Evolutionary conservation across 345 rosid genomes (phyloP).

Genomic region (Eucalyptus fibrosa): DNA sequence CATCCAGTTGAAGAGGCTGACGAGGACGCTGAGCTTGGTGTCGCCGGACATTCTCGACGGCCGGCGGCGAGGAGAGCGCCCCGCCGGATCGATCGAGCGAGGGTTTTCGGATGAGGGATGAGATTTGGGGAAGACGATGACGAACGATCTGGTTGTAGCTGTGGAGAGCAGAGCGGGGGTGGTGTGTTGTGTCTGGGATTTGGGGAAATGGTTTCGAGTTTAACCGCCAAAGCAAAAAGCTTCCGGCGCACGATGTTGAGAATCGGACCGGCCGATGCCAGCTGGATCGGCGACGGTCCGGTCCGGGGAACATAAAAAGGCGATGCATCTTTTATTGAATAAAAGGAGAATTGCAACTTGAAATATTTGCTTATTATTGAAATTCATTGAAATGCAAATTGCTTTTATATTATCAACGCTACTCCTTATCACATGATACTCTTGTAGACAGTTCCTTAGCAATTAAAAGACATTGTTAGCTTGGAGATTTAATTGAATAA

Average conservation of each 20-base stretch:
- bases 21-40: slow-evolving; percentile 54
- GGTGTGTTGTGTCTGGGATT: not conserved
- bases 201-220: not conserved
- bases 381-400: not conserved
- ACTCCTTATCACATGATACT: not conserved
- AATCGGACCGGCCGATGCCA: not conserved
- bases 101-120: not conserved
- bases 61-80: not conserved
- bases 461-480: no score
- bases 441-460: not conserved
- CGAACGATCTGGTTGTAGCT: not conserved
- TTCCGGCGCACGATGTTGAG: not conserved
- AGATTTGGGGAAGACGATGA: not conserved
- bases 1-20: slow-evolving; percentile 83
- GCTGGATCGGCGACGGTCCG: not conserved
- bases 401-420: not conserved
- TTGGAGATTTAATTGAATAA: not conserved
- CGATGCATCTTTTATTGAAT: not conserved
- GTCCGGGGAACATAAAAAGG: not conserved
- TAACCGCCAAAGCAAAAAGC: not conserved
- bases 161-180: not conserved
- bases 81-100: not conserved
- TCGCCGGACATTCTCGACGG: slow-evolving; percentile 4
- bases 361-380: not conserved
- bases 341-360: not conserved